Conservation (phyloP, 768 basidiomycete species). For the Tricholoma hemisulphureum region DNA sequence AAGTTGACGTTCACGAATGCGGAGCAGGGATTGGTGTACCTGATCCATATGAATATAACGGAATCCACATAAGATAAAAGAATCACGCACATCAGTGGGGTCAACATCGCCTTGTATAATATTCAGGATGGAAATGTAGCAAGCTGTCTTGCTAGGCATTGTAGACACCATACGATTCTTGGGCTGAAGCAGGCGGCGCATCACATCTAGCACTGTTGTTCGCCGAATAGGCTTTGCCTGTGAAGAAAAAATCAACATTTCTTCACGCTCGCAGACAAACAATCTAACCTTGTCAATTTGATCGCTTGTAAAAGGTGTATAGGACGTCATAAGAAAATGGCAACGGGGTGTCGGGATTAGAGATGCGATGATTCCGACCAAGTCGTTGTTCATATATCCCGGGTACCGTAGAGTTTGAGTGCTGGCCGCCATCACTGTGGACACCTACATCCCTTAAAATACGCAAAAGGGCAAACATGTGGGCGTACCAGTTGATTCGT, state of each 20-base stretch:
- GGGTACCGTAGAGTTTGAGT: constrained; percentile 97
- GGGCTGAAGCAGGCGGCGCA: constrained; percentile 95
- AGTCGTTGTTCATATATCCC: constrained; percentile 99
- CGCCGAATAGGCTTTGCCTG: constrained; percentile 94
- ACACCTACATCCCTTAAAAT: constrained; percentile 54
- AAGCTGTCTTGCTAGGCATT: constrained; percentile 84
- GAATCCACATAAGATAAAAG: constrained; percentile 1
- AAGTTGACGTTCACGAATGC: constrained; percentile 93
- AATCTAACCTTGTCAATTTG: constrained; percentile 83
- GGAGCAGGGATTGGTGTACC: constrained; percentile 96
- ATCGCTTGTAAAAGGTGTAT: constrained; percentile 97
- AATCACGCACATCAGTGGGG: constrained; percentile 79
- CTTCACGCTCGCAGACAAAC: background rate
- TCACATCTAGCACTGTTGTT: constrained; percentile 97
- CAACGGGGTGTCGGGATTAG: constrained; percentile 96
- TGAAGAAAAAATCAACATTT: background rate
- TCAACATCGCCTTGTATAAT: constrained; percentile 99
- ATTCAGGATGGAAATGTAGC: constrained; percentile 97
- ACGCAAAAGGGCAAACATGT: background rate
- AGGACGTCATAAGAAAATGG: constrained; percentile 98
- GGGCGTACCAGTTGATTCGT: constrained; percentile 80
- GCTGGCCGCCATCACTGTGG: constrained; percentile 97
- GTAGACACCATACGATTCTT: constrained; percentile 99
- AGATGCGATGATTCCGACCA: constrained; percentile 94
- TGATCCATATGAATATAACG: constrained; percentile 27